Evolutionary conservation across 2,329 filamentous ascomycete genomes (phyloP).

Genomic region (Tolypocladium sp.): DNA sequence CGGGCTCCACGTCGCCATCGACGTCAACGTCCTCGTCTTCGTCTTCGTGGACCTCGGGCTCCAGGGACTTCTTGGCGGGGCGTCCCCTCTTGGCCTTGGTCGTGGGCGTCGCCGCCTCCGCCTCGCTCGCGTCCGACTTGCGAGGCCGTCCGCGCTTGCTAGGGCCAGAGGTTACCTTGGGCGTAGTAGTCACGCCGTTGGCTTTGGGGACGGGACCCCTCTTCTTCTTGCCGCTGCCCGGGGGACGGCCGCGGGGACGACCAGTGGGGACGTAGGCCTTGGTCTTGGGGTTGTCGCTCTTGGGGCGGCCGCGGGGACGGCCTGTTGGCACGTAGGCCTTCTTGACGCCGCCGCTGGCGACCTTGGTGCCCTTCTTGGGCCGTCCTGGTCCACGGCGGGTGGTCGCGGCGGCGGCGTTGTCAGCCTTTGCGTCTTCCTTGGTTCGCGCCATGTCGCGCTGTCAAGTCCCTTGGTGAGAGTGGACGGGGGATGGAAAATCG

Average conservation of each 20-base stretch:
- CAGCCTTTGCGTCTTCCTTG: slow-evolving; percentile 16
- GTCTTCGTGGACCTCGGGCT: slow-evolving; percentile 15
- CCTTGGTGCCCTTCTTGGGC: slow-evolving; percentile 17
- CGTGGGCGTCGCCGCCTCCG: slow-evolving; percentile 7
- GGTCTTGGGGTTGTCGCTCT: slow-evolving; percentile 19
- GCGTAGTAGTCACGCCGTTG: not conserved
- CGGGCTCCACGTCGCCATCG: slow-evolving; percentile 9
- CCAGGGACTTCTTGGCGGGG: not conserved
- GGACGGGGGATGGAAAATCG: not conserved
- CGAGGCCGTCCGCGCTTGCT: slow-evolving; percentile 20
- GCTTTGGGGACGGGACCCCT: not conserved
- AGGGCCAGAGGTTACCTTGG: slow-evolving; percentile 5
- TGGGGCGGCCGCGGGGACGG: slow-evolving; percentile 34
- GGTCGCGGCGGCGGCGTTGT: slow-evolving; percentile 7
- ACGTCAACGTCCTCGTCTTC: slow-evolving; percentile 10
- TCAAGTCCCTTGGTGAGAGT: not conserved
- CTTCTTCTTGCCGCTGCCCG: slow-evolving; percentile 26
- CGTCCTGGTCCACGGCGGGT: slow-evolving; percentile 13
- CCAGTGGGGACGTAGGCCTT: slow-evolving; percentile 28
- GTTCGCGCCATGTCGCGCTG: slow-evolving; percentile 19
- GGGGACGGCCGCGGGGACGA: slow-evolving; percentile 38
- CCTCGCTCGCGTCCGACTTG: slow-evolving; percentile 11
- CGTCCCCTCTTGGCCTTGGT: slow-evolving; percentile 2
- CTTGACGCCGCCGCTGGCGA: slow-evolving; percentile 28
- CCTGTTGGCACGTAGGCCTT: slow-evolving; percentile 28